phyloP scores from a whole-genome alignment of 176 grass and related monocot species.

The Phyllostachys edulis region DNA sequence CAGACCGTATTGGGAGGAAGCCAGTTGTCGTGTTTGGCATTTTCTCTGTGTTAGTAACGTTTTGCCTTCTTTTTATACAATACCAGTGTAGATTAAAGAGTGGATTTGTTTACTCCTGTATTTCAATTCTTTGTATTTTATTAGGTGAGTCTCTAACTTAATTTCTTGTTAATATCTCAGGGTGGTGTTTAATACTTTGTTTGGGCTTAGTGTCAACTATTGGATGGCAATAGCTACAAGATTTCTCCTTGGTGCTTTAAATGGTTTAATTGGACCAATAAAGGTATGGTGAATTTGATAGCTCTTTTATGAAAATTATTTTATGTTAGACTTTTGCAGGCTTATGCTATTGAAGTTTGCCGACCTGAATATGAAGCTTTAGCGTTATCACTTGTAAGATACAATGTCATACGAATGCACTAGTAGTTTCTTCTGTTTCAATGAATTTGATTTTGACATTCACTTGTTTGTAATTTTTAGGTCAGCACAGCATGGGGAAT shows the following conservation, averaged over 20 bases:
- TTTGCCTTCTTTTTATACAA: conserved; percentile 12
- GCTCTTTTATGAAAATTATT: neutral
- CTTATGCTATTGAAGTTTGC: conserved; percentile 89
- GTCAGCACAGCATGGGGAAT: conserved; percentile 69
- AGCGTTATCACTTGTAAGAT: conserved; percentile 73
- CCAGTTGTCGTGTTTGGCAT: conserved; percentile 76
- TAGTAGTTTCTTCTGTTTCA: neutral
- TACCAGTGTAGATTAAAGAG: neutral
- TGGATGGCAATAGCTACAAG: conserved; percentile 92
- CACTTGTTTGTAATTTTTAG: conserved; percentile 39
- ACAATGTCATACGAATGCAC: neutral
- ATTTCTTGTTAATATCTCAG: conserved; percentile 47
- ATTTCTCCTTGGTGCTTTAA: conserved; percentile 79
- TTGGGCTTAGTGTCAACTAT: conserved; percentile 84
- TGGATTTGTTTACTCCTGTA: conserved; percentile 1
- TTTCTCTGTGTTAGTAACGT: conserved; percentile 78
- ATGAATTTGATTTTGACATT: conserved; percentile 11
- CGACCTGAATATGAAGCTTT: conserved; percentile 78
- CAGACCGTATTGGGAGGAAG: conserved; percentile 86
- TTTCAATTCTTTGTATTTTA: neutral
- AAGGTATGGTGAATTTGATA: conserved; percentile 50
- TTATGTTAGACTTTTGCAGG: conserved; percentile 43
- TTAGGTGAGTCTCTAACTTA: neutral
- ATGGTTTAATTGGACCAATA: conserved; percentile 85
- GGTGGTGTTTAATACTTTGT: conserved; percentile 82